Evolutionary conservation across 78 protist genomes (phyloP).

Genomic region (Guillardia theta): DNA sequence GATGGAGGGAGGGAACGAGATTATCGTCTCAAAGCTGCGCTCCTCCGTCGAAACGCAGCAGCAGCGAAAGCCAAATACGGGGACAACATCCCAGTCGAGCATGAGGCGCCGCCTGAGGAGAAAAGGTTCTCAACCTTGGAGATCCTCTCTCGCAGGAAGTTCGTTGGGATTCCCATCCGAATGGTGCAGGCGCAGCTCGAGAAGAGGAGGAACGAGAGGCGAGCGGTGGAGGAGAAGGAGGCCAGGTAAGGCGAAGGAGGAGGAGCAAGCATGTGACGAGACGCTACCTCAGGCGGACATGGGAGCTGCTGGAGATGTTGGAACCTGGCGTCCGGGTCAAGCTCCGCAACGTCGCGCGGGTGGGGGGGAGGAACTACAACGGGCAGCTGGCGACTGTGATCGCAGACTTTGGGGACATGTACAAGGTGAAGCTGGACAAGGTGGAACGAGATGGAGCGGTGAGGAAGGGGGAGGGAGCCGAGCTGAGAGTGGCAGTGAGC

Average conservation of each 20-base stretch:
- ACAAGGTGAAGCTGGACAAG: background rate
- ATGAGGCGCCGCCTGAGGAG: background rate
- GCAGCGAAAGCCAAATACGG: background rate
- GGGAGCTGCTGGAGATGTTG: background rate
- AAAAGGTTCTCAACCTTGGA: background rate
- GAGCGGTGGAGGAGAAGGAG: background rate
- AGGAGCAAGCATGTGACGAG: too few relatives aligned
- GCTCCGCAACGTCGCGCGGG: background rate
- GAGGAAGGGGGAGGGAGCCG: background rate
- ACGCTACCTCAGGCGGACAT: too few relatives aligned
- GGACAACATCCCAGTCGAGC: background rate
- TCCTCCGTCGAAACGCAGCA: background rate
- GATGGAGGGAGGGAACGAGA: too few relatives aligned
- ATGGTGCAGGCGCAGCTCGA: background rate
- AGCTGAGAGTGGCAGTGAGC: background rate
- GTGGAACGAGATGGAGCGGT: background rate
- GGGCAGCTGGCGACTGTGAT: background rate
- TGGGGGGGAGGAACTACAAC: background rate
- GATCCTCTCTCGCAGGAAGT: background rate
- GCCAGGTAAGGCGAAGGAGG: too few relatives aligned
- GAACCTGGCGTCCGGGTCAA: conserved; percentile 6
- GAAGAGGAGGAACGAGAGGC: background rate
- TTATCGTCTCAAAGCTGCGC: too few relatives aligned
- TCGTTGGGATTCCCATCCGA: background rate
- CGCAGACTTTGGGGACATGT: background rate